A percentile compares a stretch with the other conserved stretches of the same genome.
Conservation (phyloP, 192 early-diverging fungal genomes). For the Coemansia pectinata region DNA sequence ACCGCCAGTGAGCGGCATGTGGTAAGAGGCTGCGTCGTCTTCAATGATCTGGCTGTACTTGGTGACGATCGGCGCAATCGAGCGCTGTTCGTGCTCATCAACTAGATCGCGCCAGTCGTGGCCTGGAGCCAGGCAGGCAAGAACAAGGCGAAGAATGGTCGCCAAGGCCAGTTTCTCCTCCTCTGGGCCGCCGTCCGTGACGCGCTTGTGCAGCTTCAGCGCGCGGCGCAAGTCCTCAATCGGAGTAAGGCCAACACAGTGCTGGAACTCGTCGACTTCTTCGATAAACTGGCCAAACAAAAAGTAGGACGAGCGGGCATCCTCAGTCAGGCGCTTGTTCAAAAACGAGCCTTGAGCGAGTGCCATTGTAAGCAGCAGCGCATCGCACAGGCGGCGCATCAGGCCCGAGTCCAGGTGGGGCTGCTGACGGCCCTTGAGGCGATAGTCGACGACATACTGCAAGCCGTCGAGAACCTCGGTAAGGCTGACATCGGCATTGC, state of each 20-base stretch:
- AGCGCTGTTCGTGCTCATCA: slow-evolving; percentile 73
- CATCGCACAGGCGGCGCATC: slow-evolving; percentile 87
- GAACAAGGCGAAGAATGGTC: slow-evolving; percentile 77
- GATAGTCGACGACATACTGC: slow-evolving; percentile 93
- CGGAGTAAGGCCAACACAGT: slow-evolving; percentile 74
- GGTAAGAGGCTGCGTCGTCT: slow-evolving; percentile 50
- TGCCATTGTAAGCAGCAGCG: slow-evolving; percentile 78
- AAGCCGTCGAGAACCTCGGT: slow-evolving; percentile 83
- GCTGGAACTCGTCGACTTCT: slow-evolving; percentile 90
- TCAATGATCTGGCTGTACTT: slow-evolving; percentile 59
- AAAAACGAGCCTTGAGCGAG: slow-evolving; percentile 65
- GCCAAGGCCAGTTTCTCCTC: slow-evolving; percentile 77
- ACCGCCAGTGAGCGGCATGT: slow-evolving; percentile 55
- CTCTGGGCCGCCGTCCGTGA: slow-evolving; percentile 65
- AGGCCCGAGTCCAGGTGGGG: slow-evolving; percentile 74
- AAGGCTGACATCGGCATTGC: slow-evolving; percentile 30
- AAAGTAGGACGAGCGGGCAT: slow-evolving; percentile 83
- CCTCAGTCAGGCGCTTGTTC: slow-evolving; percentile 62
- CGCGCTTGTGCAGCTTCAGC: slow-evolving; percentile 67
- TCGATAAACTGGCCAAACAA: slow-evolving; percentile 95
- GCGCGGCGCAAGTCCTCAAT: slow-evolving; percentile 76
- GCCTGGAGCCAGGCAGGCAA: slow-evolving; percentile 75
- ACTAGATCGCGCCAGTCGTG: slow-evolving; percentile 91
- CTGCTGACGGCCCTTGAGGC: slow-evolving; percentile 82
- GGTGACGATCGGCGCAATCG: slow-evolving; percentile 71